Base-by-base conservation (phyloP, 768 basidiomycete species). In the Pulveroboletus sp. region DNA sequence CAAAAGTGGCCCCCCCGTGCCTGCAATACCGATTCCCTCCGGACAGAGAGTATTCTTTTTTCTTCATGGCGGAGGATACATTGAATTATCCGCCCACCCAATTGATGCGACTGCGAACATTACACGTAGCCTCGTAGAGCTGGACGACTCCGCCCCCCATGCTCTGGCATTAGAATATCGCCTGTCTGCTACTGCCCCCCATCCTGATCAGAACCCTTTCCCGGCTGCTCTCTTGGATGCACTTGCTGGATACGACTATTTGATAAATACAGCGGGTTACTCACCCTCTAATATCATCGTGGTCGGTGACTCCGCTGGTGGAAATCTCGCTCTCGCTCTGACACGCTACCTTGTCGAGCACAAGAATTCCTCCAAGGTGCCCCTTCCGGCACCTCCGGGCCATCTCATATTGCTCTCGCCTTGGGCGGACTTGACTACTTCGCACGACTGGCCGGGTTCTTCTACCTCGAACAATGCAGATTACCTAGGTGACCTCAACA, bases 291-390 rank as follows among this genome's bases (percentile, higher is more conserved):
- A 87, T 56, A 83, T 92, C 58, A 73, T 87, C 46, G 42, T 90
- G 19, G 72, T 72, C 17, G 90, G 89, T 3, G 88, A 92, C 61
- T 90, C 85, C 1, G 87, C 89, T 0, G 89, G 90, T 3, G 90
- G 75, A 5, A 86, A 90, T 64, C 77, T 90, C 21, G 80, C 81
- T 1, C 72, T 81, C 29, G 81, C 82, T 0, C 72, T 87, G 36
- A 75, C 72, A 9, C 80, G 82, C 5, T 84, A 84, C 54, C 75
- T 89, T 21, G 68, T 78, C 16, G 78, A 82, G 50, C 65, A 81
- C 63, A 66, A 68, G 25, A 59, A 58, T 24, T 46, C 66, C 3
- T 44, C 64, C 9, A 24, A 53, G 12, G 23, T 32, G 1, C 61
- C 64, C 5, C 52, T 80, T n/a, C 78, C 77, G 4, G 60, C 65